Conservation (phyloP, 208 protist genomes). For the Lotmaria passim region DNA sequence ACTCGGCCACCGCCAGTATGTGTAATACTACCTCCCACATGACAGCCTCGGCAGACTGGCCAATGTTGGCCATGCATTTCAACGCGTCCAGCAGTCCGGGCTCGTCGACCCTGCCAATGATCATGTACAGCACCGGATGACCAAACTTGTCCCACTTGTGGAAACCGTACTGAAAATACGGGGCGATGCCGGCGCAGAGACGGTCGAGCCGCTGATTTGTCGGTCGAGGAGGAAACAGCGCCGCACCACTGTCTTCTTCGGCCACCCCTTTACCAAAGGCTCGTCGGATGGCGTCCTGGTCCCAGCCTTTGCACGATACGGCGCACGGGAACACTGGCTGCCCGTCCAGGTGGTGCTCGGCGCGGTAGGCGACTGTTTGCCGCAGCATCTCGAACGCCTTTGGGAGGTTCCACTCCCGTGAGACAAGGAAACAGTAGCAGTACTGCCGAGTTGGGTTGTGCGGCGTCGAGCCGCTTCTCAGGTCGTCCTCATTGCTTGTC, state of each 20-base stretch:
- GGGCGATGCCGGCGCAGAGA: constrained; percentile 31
- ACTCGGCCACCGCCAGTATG: constrained; percentile 21
- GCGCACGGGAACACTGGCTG: constrained; percentile 39
- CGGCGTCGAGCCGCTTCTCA: background rate
- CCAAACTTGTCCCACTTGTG: constrained; percentile 58
- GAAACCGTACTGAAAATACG: constrained; percentile 25
- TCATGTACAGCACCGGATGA: constrained; percentile 48
- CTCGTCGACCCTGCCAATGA: constrained; percentile 42
- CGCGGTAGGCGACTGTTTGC: constrained; percentile 34
- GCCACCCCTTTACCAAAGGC: background rate
- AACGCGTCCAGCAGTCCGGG: constrained; percentile 26
- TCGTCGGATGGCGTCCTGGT: constrained; percentile 30
- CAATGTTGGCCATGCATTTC: constrained; percentile 21
- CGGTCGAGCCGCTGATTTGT: constrained; percentile 32
- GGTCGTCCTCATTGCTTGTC: too few relatives aligned
- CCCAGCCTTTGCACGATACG: constrained; percentile 52
- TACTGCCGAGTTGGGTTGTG: constrained; percentile 40
- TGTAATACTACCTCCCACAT: constrained; percentile 29
- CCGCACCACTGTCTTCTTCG: background rate
- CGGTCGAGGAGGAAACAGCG: background rate
- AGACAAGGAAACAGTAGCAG: constrained; percentile 54
- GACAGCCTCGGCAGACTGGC: constrained; percentile 20
- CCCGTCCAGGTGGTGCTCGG: constrained; percentile 43
- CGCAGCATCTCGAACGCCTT: constrained; percentile 60
- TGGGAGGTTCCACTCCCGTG: constrained; percentile 54